phyloP scores from a whole-genome alignment of 495 filamentous ascomycete genomes.

The Aspergillus leporis region DNA sequence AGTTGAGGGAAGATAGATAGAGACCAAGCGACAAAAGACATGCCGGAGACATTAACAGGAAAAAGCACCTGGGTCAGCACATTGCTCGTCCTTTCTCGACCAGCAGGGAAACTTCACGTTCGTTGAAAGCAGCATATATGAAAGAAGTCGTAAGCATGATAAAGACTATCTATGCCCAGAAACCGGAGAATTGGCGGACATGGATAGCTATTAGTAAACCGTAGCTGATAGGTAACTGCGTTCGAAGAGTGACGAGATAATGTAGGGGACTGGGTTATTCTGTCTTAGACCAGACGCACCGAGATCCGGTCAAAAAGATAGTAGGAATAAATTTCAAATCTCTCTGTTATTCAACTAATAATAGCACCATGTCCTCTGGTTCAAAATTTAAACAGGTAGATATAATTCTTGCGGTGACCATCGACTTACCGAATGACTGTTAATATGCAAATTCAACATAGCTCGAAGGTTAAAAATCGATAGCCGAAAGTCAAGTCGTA shows the following conservation, averaged over 20 bases:
- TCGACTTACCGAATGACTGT: background rate
- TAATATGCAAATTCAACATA: background rate
- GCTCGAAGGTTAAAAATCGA: slow-evolving; percentile 3
- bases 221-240: background rate
- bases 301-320: background rate
- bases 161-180: background rate
- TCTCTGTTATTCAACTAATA: background rate
- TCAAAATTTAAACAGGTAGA: background rate
- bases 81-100: background rate
- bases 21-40: background rate
- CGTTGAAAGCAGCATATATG: background rate
- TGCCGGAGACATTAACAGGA: background rate
- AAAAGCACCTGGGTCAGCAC: background rate
- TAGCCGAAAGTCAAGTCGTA: background rate
- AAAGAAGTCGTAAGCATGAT: background rate
- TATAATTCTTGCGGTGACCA: background rate
- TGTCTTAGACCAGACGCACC: too few species aligned
- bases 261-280: background rate
- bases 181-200: background rate
- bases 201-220: background rate
- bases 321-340: background rate
- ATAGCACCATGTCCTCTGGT: background rate
- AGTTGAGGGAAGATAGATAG: background rate
- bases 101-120: background rate
- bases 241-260: background rate